Conservation (phyloP, 2,329 filamentous ascomycete genomes). For the Arthrobotrys megalospora region DNA sequence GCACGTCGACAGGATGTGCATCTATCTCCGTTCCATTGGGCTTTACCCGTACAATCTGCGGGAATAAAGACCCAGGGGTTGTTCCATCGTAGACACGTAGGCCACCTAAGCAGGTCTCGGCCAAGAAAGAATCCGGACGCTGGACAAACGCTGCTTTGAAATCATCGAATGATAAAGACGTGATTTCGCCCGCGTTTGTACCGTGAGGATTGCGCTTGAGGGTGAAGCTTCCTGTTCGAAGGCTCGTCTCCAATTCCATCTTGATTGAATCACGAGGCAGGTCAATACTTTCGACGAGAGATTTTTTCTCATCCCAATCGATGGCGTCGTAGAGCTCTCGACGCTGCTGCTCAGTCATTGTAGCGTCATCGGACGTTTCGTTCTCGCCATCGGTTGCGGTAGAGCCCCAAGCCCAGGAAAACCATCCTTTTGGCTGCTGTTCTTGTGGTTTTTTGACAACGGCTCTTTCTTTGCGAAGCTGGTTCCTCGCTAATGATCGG, state of each 20-base stretch:
- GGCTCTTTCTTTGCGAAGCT: slow-evolving; percentile 94
- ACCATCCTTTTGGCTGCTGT: slow-evolving; percentile 85
- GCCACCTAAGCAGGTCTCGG: slow-evolving; percentile 90
- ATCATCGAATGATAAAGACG: slow-evolving; percentile 93
- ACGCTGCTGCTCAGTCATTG: slow-evolving; percentile 94
- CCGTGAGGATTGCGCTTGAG: slow-evolving; percentile 86
- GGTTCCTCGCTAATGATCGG: slow-evolving; percentile 92
- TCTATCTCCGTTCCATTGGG: slow-evolving; percentile 75
- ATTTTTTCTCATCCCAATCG: slow-evolving; percentile 97
- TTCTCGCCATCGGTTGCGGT: slow-evolving; percentile 75
- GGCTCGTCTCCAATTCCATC: slow-evolving; percentile 88
- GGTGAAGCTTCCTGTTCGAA: slow-evolving; percentile 97
- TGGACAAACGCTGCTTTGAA: slow-evolving; percentile 93
- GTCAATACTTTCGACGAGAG: slow-evolving; percentile 88
- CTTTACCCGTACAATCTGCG: slow-evolving; percentile 96
- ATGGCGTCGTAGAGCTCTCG: slow-evolving; percentile 98
- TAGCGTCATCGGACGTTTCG: slow-evolving; percentile 79
- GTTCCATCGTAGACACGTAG: slow-evolving; percentile 96
- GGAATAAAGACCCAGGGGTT: slow-evolving; percentile 89
- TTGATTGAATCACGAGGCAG: slow-evolving; percentile 92
- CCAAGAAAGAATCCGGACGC: slow-evolving; percentile 89
- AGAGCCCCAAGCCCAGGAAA: slow-evolving; percentile 88
- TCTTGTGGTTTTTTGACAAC: slow-evolving; percentile 80
- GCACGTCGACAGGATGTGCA: slow-evolving; percentile 64
- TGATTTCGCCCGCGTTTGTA: slow-evolving; percentile 79